phyloP scores from a whole-genome alignment of 2,329 filamentous ascomycete species.

The Aspergillus melleus region DNA sequence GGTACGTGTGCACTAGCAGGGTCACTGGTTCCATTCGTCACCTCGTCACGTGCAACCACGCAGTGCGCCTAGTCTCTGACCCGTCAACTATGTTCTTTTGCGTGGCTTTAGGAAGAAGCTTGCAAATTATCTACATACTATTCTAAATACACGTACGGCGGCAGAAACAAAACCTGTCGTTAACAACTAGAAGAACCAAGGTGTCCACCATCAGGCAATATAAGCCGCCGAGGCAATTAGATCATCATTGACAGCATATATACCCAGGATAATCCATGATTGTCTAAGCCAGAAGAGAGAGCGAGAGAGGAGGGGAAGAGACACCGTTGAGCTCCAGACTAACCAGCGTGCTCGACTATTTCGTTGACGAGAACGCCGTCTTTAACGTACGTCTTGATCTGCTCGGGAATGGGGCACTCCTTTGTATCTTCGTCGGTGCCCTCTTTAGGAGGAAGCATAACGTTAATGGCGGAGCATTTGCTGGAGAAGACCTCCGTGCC shows the following conservation, averaged over 20 bases:
- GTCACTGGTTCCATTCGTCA: too few species aligned
- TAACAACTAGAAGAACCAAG: neutral
- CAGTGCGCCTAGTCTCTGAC: too few species aligned
- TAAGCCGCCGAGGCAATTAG: neutral
- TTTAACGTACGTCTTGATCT: conserved; percentile 79
- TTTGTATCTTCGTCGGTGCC: conserved; percentile 74
- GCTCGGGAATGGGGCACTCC: conserved; percentile 84
- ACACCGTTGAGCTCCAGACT: conserved; percentile 18
- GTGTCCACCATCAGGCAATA: neutral
- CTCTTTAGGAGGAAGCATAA: conserved; percentile 72
- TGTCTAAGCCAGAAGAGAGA: neutral
- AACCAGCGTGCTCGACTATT: conserved; percentile 93
- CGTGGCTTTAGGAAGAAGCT: too few species aligned
- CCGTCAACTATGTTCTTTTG: too few species aligned
- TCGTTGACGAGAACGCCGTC: conserved; percentile 80
- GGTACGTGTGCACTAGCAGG: too few species aligned
- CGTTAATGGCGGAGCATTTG: conserved; percentile 83
- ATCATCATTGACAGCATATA: neutral
- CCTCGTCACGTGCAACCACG: too few species aligned
- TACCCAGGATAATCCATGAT: neutral
- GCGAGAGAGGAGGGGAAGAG: neutral
- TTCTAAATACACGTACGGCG: neutral
- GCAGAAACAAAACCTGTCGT: neutral
- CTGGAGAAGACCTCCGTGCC: conserved; percentile 82
- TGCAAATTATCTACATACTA: neutral